Evolutionary conservation across 345 rosid species (phyloP), one percentile per base, ranked within the genome.

Genomic region (Carallia pectinifolia): DNA sequence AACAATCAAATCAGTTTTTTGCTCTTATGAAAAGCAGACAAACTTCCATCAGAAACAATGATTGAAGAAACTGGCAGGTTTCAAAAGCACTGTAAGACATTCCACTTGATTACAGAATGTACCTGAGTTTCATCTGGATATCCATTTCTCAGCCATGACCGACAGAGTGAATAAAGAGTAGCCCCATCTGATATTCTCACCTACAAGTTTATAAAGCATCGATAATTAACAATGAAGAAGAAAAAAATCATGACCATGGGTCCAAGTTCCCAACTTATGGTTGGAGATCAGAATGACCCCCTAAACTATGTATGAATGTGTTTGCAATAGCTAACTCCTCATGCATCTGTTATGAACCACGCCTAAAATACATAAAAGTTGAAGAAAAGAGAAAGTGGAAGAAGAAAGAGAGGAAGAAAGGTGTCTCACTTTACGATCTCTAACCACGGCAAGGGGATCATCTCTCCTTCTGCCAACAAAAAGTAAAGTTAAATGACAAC

Each of bases 81-180:
- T 44, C 17, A 15, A 44, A 12, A 12, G 13, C 50, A 44, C 12
- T 44, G n/a, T 53, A 53, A 33, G 53, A 33, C 53, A 40, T 36
- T 23, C 61, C 64, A 58, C 18, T 55, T 4, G 62, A 63, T 58
- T 34, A 65, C 53, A 66, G 60, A 31, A 64, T 80, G 59, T 72
- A 95, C 97, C 96, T 90, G 89, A 61, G 50, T 80, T 79, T 90
- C 91, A 66, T 88, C 90, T 9, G 81, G 83, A 70, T 68, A 77
- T 59, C 98, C 96, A 75, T 90, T 92, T 81, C 88, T 85, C 82
- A 95, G 75, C 99, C 99, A 95, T 64, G 98, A 92, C 13, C 98
- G 94, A 65, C 96, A 81, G 74, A 95, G 92, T 36, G 87, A 79
- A 74, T 90, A 95, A 64, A 95, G 86, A 75, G 99, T 86, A 79